These are phyloP conservation scores for Calophaca sinica DNA, from an alignment of 306 rosid species.

Conservation along the genomic window DNA sequence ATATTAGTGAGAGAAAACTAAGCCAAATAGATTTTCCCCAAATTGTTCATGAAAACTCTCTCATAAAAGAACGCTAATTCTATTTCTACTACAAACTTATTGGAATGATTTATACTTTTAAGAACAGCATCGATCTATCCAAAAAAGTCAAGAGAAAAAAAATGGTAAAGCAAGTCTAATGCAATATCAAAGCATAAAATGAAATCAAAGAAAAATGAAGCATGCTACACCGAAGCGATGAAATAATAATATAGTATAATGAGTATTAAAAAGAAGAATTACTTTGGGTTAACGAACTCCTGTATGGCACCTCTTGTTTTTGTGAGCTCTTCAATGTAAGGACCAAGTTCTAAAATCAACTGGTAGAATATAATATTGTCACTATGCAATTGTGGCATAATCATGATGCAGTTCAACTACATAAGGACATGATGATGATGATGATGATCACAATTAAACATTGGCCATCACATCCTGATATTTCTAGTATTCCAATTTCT, in stretches of 20 bases:
- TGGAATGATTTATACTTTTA: slow-evolving; percentile 13
- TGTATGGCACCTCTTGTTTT: slow-evolving; percentile 85
- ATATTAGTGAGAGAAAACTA: neutral
- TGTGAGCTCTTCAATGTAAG: slow-evolving; percentile 89
- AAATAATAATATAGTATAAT: slow-evolving; percentile 34
- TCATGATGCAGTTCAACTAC: slow-evolving; percentile 38
- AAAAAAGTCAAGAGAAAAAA: neutral
- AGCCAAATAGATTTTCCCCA: slow-evolving; percentile 17
- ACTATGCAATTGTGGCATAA: slow-evolving; percentile 34
- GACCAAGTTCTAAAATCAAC: slow-evolving; percentile 92
- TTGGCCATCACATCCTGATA: slow-evolving; percentile 15
- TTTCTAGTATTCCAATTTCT: slow-evolving; percentile 26
- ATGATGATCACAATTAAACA: slow-evolving; percentile 12
- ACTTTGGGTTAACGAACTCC: slow-evolving; percentile 99
- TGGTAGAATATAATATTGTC: slow-evolving; percentile 52
- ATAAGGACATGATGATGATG: slow-evolving; percentile 5
- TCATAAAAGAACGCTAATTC: slow-evolving; percentile 1
- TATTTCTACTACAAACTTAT: neutral
- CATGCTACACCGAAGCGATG: slow-evolving; percentile 23
- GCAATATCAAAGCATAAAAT: slow-evolving; percentile 16
- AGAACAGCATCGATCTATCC: slow-evolving; percentile 3
- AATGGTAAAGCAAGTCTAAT: slow-evolving; percentile 30
- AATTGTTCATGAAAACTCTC: slow-evolving; percentile 11
- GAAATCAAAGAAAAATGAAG: slow-evolving; percentile 30
- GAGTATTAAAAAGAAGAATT: slow-evolving; percentile 48